Evolutionary conservation across 805 yeast species (phyloP), one percentile per base, ranked within the genome.

Genomic region (Candida schatavii): DNA sequence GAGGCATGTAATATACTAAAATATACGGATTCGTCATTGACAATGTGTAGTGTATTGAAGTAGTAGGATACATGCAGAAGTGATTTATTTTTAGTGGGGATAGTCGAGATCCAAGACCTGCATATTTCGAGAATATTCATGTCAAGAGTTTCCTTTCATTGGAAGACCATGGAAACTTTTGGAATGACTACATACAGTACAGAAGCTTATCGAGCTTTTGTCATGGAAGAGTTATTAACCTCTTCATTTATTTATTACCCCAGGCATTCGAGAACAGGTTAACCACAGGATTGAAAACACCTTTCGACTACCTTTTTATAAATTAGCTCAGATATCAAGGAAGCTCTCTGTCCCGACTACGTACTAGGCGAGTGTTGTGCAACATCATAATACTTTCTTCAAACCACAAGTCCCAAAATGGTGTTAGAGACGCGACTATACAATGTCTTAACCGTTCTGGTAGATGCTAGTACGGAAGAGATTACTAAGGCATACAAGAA

Each of bases 401-500:
- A n/a, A n/a, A n/a, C n/a, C n/a, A 25, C 32, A 29, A 5, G 15
- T 13, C 6, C 6, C 9, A n/a, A n/a, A 11, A 55, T 55, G 58
- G 56, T 47, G 25, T 33, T 39, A 31, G 62, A 59, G 39, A 54
- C 62, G 14, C 47, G 48, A 21, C 54, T 64, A n/a, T 70, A 70
- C 45, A 73, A 68, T 42, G 52, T 64, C 28, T 56, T 70, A 39
- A 41, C 55, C 30, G 66, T 69, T 13, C 42, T 62, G 9, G 53
- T 57, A 20, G 44, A 46, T 3, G 72, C 73, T 9, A 49, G 69
- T 2, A 33, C 47, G 5, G 74, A 67, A 28, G 72, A 68, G 41
- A 68, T 70, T 23, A 51, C 68, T 9, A 55, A 52, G 20, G 54
- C 68, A 0, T 65, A 66, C 40, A 64, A 64, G 41, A 62, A 57